phyloP scores from a whole-genome alignment of 2,329 filamentous ascomycete species.

The Cladosporium halotolerans region DNA sequence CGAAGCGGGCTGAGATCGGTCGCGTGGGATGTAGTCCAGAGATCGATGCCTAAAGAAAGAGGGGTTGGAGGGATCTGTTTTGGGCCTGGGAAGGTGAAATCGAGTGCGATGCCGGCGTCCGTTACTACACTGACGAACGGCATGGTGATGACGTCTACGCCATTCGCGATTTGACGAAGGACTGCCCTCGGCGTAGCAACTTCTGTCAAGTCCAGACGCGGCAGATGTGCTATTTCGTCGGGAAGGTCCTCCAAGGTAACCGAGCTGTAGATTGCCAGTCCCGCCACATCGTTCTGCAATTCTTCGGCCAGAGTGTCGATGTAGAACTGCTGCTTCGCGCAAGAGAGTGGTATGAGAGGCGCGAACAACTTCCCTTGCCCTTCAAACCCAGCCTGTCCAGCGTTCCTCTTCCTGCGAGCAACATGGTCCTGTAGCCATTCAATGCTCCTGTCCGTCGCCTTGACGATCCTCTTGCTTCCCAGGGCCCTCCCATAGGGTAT shows the following conservation, averaged over 20 bases:
- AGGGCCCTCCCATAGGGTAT: constrained; percentile 50
- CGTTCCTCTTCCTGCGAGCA: constrained; percentile 15
- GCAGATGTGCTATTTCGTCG: constrained; percentile 54
- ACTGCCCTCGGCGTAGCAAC: constrained; percentile 68
- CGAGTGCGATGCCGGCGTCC: constrained; percentile 77
- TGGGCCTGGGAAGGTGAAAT: constrained; percentile 63
- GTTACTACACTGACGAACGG: constrained; percentile 69
- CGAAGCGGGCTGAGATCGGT: constrained; percentile 57
- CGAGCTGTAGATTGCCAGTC: constrained; percentile 72
- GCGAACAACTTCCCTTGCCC: constrained; percentile 49
- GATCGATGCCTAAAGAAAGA: constrained; percentile 63
- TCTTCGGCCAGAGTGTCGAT: constrained; percentile 66
- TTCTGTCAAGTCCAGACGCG: constrained; percentile 67
- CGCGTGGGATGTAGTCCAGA: constrained; percentile 62
- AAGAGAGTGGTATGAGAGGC: constrained; percentile 66
- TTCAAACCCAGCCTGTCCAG: constrained; percentile 25
- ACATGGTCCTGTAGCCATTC: constrained; percentile 70
- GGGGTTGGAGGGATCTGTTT: constrained; percentile 30
- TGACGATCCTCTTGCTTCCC: constrained; percentile 61
- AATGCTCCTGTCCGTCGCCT: constrained; percentile 82
- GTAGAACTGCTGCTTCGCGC: constrained; percentile 72
- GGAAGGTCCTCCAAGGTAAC: constrained; percentile 63
- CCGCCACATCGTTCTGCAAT: constrained; percentile 51
- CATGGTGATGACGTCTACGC: constrained; percentile 72
- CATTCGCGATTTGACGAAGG: constrained; percentile 66